Conservation (phyloP, 257 asterid species). For the Handroanthus guayacan region DNA sequence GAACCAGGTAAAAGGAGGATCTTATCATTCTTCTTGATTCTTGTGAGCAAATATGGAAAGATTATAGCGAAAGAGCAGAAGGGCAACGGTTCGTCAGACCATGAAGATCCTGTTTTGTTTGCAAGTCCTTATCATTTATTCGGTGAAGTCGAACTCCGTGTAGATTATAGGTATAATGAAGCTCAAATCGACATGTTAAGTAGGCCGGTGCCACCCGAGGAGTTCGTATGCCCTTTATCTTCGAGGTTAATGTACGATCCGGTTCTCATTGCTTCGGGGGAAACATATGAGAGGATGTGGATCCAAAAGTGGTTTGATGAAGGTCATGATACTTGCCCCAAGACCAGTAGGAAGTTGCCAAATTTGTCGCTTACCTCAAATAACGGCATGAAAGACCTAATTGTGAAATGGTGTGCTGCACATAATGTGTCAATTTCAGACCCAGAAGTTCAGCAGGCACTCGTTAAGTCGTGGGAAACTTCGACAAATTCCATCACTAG, state of each 20-base stretch:
- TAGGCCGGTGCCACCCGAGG: slow-evolving; percentile 62
- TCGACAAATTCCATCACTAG: slow-evolving; percentile 73
- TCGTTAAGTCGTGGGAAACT: slow-evolving; percentile 49
- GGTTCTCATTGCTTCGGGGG: slow-evolving; percentile 84
- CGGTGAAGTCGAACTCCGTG: slow-evolving; percentile 50
- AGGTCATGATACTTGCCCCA: slow-evolving; percentile 78
- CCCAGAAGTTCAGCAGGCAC: slow-evolving; percentile 45
- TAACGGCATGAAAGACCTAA: slow-evolving; percentile 62
- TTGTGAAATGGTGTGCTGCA: slow-evolving; percentile 63
- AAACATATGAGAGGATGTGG: slow-evolving; percentile 84
- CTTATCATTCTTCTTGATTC: slow-evolving; percentile 57
- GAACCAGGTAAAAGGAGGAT: slow-evolving; percentile 64
- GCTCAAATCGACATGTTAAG: slow-evolving; percentile 47
- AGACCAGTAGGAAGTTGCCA: slow-evolving; percentile 54
- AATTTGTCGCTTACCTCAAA: slow-evolving; percentile 66
- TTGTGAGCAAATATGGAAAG: slow-evolving; percentile 67
- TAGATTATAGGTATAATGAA: slow-evolving; percentile 39
- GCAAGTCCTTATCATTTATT: slow-evolving; percentile 40
- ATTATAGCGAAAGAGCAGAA: slow-evolving; percentile 45
- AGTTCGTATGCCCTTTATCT: slow-evolving; percentile 79
- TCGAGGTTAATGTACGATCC: slow-evolving; percentile 86
- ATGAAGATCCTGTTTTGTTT: slow-evolving; percentile 39
- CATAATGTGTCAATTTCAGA: slow-evolving; percentile 54
- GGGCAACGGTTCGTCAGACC: slow-evolving; percentile 40
- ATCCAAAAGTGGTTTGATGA: slow-evolving; percentile 90